Conservation (phyloP, 495 filamentous ascomycete genomes). For the Rhizodiscina lignyota region DNA sequence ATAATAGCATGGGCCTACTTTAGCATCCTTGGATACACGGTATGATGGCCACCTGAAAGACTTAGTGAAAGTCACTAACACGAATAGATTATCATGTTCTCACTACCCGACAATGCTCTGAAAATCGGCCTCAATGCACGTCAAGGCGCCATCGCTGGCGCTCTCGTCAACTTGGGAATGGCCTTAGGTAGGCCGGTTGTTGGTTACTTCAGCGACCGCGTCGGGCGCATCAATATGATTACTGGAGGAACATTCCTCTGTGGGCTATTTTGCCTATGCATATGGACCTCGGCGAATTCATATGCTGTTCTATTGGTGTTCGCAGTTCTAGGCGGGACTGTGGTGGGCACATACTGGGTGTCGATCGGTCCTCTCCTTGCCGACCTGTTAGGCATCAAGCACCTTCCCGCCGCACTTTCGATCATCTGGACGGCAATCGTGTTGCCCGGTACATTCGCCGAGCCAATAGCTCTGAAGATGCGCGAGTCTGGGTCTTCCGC, state of each 20-base stretch:
- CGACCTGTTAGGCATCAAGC: constrained; percentile 57
- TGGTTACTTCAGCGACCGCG: constrained; percentile 46
- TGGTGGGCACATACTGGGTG: constrained; percentile 61
- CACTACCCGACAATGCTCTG: constrained; percentile 51
- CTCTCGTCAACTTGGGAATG: constrained; percentile 52
- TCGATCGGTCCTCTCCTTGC: constrained; percentile 55
- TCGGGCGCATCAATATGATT: constrained; percentile 57
- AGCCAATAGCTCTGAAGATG: constrained; percentile 55
- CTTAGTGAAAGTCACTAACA: no score
- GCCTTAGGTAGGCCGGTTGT: constrained; percentile 48
- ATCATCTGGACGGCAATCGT: constrained; percentile 65
- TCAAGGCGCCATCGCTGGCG: constrained; percentile 54
- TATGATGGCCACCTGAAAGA: no score
- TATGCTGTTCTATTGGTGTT: constrained; percentile 60
- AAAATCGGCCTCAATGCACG: constrained; percentile 46
- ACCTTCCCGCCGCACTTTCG: constrained; percentile 54
- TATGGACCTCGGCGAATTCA: constrained; percentile 60
- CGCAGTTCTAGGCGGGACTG: constrained; percentile 47
- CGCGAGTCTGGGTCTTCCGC: constrained; percentile 25
- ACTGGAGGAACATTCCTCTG: constrained; percentile 39
- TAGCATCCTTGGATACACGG: constrained; percentile 55
- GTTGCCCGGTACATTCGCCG: constrained; percentile 56
- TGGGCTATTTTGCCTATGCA: constrained; percentile 41
- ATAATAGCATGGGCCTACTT: constrained; percentile 54
- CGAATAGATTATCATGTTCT: constrained; percentile 60